Evolutionary conservation across 495 filamentous ascomycete genomes (phyloP), one percentile per base, ranked within the genome.

Genomic region (Aspergillus coremiiformis): DNA sequence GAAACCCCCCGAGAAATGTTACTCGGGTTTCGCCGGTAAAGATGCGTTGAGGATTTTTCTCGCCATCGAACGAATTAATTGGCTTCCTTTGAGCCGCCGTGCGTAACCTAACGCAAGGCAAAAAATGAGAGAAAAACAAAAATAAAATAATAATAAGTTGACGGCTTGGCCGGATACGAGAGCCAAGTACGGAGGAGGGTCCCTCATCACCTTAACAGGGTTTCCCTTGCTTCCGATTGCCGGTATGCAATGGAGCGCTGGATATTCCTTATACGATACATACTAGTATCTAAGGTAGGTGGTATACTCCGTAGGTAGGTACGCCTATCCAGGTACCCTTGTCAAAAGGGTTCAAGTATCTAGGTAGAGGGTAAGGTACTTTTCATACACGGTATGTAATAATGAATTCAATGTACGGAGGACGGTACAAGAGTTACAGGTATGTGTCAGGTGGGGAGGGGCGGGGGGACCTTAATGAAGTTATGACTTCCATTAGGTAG

Each of bases 71-170:
- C 32, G 12, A 26, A 17, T 14, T n/a, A 11, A 41, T 49, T n/a
- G 22, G 14, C 10, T 14, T 22, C 47, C 21, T 39, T 56, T 56
- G 42, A 56, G 53, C 53, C 53, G 53, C 53, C 39, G 27, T 39
- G 47, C 52, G 30, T 56, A 23, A 47, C 42, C 43, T 35, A 39
- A 39, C 41, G 21, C 47, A 27, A 39, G 20, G 23, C 4, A 14
- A 33, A 4, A 12, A 17, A 21, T 27, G 14, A 10, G 32, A 24
- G 21, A 10, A 19, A 39, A 27, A 19, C 27, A 20, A 32, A 12
- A 17, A 32, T 32, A 49, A 22, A 21, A 33, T 33, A 26, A 37
- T 17, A 19, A 22, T 21, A 49, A 35, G 22, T 5, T 10, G 32
- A 37, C 47, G 30, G 22, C 12, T 35, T 12, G n/a, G 32, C 32